Base-by-base conservation (phyloP, 2,329 filamentous ascomycete genomes). In the Aureobasidium sp. region DNA sequence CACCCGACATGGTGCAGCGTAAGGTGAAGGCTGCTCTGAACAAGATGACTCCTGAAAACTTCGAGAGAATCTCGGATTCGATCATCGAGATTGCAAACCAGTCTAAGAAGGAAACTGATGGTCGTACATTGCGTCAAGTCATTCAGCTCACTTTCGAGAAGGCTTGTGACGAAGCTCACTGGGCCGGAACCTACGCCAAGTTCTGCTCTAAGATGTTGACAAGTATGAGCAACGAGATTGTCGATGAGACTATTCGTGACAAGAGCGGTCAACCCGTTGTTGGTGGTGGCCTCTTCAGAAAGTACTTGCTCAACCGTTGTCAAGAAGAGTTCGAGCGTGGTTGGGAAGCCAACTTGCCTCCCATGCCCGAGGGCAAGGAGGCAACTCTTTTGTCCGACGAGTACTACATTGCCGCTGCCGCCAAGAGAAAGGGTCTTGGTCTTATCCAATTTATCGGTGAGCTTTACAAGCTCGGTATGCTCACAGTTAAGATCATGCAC, bases 41-140 rank as follows among this genome's bases (percentile, higher is more conserved):
- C 83, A 98, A 98, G 85, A 97, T 98, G 93, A 97, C 93, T 0
- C 93, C 93, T 0, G 93, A 98, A 74, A 98, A 97, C 68, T 98
- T 98, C 64, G 90, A 95, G 68, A 90, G 85, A 74, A 95, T 98
- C 61, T 83, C 93, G 6, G 87, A 90, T 58, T 90, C 96, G 70
- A 95, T 98, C 58, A 79, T 98, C 25, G 79, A 83, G 51, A 98
- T 98, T 68, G 90, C 91, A 24, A 86, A 83, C 19, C 93, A 98
- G 69, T 97, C 91, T 51, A 95, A 95, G 79, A 86, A 95, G 63
- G 93, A 98, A 74, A 81, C 81, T 19, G 93, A 98, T 64, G 93
- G 93, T 39, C 88, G 91, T 55, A 97, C 93, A 6, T 79, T 98
- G 47, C 87, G 93, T 63, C 93, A 98, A 71, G 91, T 98, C 65